Base-by-base conservation (phyloP, 2,329 filamentous ascomycete genomes). In the Pestalotiopsis fici region DNA sequence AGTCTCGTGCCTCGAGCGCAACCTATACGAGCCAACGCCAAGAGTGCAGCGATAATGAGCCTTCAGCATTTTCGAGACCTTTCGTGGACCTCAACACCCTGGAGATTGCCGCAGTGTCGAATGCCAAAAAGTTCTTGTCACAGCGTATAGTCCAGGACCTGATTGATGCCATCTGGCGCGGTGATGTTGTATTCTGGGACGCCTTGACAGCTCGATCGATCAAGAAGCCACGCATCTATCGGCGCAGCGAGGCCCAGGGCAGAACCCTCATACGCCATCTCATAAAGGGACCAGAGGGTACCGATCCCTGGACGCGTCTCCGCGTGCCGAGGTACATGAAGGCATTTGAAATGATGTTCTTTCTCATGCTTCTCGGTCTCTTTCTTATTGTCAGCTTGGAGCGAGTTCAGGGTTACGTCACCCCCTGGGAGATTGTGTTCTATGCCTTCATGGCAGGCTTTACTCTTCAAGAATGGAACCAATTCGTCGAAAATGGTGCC, bases 201-300 rank as follows among this genome's bases (percentile, higher is more conserved):
- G 35, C 28, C n/a, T 28, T 61, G 27, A 37, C 59, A n/a, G 35
- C 28, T 23, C 13, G 31, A 18, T 15, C 59, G 35, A 15, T 61
- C 59, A 61, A 61, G 59, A 61, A 61, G 59, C 28, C 59, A 61
- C 59, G 31, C 31, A 31, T 37, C 28, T 61, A 61, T 15, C 55
- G 55, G 21, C 55, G 55, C 4, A 31, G 27, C 23, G 23, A 57
- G 55, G 27, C 55, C 3, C 55, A 57, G 18, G 55, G 27, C 3
- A n/a, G 55, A 25, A 57, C 23, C 1, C 55, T 57, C 27, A 13
- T 57, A 1, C 55, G 23, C 9, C 23, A 57, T 31, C 23, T 57
- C 11, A 27, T 31, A 7, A 35, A 61, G 25, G 35, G 35, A 5
- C 27, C 27, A 3, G 21, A 27, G 15, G 59, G 59, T 6, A 31